phyloP scores from a whole-genome alignment of 2,329 filamentous ascomycete genomes.

The Mycosphaerella arachidis region DNA sequence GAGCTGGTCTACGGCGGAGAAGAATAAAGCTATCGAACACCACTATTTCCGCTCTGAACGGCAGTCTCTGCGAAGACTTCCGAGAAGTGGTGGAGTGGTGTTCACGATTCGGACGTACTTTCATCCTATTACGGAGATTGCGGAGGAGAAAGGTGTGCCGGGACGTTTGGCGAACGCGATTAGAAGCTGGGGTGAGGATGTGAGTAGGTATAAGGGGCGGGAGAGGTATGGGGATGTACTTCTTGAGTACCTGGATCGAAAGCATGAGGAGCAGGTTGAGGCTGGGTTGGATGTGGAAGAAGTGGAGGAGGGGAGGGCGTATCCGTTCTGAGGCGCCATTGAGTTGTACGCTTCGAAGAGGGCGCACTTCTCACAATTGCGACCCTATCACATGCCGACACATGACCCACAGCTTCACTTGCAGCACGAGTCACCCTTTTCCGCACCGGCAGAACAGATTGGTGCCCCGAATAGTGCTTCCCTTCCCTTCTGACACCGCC shows the following conservation, averaged over 20 bases:
- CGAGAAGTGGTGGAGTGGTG: slow-evolving; percentile 47
- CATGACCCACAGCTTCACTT: neutral
- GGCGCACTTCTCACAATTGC: neutral
- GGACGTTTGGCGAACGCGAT: slow-evolving; percentile 73
- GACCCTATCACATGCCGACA: neutral
- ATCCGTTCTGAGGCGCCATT: slow-evolving; percentile 50
- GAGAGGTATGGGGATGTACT: slow-evolving; percentile 69
- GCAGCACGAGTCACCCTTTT: neutral
- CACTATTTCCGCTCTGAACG: slow-evolving; percentile 75
- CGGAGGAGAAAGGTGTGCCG: slow-evolving; percentile 68
- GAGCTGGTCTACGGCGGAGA: slow-evolving; percentile 72
- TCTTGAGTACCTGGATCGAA: slow-evolving; percentile 69
- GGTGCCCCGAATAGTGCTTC: too few species aligned
- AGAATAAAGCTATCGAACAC: slow-evolving; percentile 65
- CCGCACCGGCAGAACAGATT: too few species aligned
- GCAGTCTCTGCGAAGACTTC: slow-evolving; percentile 61
- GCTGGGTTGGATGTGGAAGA: slow-evolving; percentile 58
- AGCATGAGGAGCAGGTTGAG: slow-evolving; percentile 69
- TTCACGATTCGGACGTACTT: slow-evolving; percentile 83
- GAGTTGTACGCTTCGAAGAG: neutral
- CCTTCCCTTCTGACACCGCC: too few species aligned
- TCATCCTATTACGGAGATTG: slow-evolving; percentile 63
- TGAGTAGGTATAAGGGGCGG: slow-evolving; percentile 71
- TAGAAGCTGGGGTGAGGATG: slow-evolving; percentile 75
- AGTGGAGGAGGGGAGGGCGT: slow-evolving; percentile 57